These are phyloP conservation scores for Kwoniella europaea DNA, from an alignment of 768 basidiomycete species.

Conservation along the genomic window DNA sequence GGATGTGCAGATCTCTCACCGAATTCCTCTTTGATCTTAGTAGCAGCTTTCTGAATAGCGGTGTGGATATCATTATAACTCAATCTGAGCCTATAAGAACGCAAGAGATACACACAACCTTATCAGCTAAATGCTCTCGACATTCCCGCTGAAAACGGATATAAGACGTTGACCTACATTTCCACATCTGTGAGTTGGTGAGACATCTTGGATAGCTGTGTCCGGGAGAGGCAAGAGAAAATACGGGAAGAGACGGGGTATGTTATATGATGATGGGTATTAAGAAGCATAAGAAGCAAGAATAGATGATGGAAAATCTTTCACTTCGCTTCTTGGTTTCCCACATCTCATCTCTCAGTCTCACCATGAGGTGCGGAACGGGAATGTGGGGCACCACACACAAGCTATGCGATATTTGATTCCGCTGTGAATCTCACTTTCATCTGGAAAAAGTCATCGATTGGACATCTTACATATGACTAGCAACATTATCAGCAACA, in stretches of 20 bases:
- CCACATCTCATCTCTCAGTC: too few relatives aligned
- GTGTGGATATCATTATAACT: conserved; percentile 94
- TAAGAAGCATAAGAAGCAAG: not conserved
- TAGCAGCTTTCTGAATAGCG: conserved; percentile 71
- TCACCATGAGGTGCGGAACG: not conserved
- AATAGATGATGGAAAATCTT: not conserved
- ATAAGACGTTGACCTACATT: conserved; percentile 4
- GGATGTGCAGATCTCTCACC: conserved; percentile 52
- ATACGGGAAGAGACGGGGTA: not conserved
- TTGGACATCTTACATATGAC: too few relatives aligned
- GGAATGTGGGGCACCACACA: not conserved
- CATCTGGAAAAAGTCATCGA: conserved; percentile 1
- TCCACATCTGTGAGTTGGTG: conserved; percentile 9
- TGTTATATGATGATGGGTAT: not conserved
- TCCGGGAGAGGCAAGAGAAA: not conserved
- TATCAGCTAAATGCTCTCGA: not conserved
- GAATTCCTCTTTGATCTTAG: conserved; percentile 74
- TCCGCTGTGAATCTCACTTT: not conserved
- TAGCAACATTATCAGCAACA: too few relatives aligned
- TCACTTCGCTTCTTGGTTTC: not conserved
- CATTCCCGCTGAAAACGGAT: not conserved
- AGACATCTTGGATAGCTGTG: conserved; percentile 11
- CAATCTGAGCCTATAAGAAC: conserved; percentile 59
- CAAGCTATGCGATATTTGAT: not conserved
- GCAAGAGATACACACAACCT: not conserved